Base-by-base conservation (phyloP, 352 stramenopile genomes). In the Phytophthora litchii region DNA sequence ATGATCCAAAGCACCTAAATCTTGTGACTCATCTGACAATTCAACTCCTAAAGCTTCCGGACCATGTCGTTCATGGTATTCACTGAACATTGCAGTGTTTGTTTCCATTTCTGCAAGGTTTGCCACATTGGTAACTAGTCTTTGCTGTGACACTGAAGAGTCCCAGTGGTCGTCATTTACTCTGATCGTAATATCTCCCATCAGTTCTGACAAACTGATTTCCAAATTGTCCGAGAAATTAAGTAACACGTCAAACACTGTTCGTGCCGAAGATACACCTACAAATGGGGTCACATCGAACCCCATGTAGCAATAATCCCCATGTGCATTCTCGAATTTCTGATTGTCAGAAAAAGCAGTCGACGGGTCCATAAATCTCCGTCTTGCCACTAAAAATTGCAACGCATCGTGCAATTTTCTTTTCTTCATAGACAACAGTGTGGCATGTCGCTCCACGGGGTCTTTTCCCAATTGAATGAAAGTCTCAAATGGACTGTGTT, bases 221-320 rank as follows among this genome's bases (percentile, higher is more conserved):
- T 83, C 74, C 52, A 87, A 62, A 59, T 80, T 80, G 37, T 75
- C 70, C 40, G 64, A 63, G 36, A 83, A 87, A 35, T 78, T 71
- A 0, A 76, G 54, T 20, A 82, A 34, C 41, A 69, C 74, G 41
- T 85, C 70, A 51, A 82, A 83, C 11, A 83, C 70, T 10, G 68
- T 69, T 11, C 60, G 64, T 25, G 64, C 61, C 12, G 43, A 60
- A 13, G 37, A 53, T 8, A 77, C 27, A 0, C 49, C 62, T n/a
- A 40, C 51, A 59, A 84, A 83, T 14, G 77, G 77, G 12, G 74
- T 86, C 27, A 84, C 57, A 44, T 86, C 77, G 49, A 83, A 86
- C 29, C 75, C 73, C 48, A 71, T 58, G 36, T 70, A 68, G 65
- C 52, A 73, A 42, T 68, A 78, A 52, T 78, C 71, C 41, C 64